phyloP scores from a whole-genome alignment of 352 stramenopile species.

The Pythium plurisporium region DNA sequence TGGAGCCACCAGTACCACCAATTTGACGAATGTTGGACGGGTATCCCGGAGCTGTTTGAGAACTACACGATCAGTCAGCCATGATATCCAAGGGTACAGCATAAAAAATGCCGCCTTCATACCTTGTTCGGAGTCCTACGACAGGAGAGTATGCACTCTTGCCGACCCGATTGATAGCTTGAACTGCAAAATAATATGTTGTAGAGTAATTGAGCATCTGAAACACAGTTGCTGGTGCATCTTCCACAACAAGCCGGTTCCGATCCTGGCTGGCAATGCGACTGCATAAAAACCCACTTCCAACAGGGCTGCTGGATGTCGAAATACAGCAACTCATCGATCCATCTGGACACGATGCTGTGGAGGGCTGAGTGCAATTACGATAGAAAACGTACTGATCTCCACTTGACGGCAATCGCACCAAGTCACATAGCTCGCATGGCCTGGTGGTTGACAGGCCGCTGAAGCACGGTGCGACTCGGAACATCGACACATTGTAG shows the following conservation, averaged over 20 bases:
- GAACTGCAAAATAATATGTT: constrained; percentile 48
- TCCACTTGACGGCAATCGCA: constrained; percentile 12
- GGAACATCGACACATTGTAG: constrained; percentile 45
- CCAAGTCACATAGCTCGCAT: constrained; percentile 32
- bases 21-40: constrained; percentile 26
- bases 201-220: constrained; percentile 40
- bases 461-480: constrained; percentile 30
- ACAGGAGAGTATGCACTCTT: constrained; percentile 28
- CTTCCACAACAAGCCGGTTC: constrained; percentile 20
- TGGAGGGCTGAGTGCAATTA: constrained; percentile 19
- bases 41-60: constrained; percentile 33
- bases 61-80: constrained; percentile 15
- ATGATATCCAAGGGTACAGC: not conserved
- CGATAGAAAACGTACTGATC: constrained; percentile 25
- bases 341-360: constrained; percentile 31
- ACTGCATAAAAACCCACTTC: constrained; percentile 25
- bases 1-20: constrained; percentile 35
- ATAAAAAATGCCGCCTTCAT: not conserved
- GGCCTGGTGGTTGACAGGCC: not conserved
- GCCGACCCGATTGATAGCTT: constrained; percentile 40
- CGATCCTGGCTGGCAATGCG: constrained; percentile 3
- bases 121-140: constrained; percentile 35
- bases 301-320: constrained; percentile 11
- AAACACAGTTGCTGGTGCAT: constrained; percentile 38
- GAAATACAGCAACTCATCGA: constrained; percentile 42